A percentile compares a stretch with the other conserved stretches of the same genome.
phyloP scores from a whole-genome alignment of 768 basidiomycete species.

The Pulveroboletus sp. region DNA sequence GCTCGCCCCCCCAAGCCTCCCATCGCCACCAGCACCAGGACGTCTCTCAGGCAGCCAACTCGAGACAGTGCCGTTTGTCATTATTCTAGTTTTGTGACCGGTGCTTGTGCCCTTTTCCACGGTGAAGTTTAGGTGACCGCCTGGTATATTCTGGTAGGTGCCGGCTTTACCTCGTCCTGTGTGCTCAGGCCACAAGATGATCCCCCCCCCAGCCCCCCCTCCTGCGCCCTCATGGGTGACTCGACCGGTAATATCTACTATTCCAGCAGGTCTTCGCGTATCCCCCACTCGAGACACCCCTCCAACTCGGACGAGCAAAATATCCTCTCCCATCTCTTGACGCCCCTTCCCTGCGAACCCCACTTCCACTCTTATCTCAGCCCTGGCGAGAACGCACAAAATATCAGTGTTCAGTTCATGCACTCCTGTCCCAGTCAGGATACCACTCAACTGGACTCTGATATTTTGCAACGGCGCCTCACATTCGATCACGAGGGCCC shows the following conservation, averaged over 20 bases:
- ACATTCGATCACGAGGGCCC: constrained; percentile 5
- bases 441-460: constrained; percentile 22
- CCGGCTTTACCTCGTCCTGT: constrained; percentile 4
- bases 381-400: constrained; percentile 14
- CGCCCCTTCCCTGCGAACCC: constrained; percentile 13
- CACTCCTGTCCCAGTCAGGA: constrained; percentile 20
- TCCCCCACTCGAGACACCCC: constrained; percentile 8
- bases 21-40: constrained; percentile 1
- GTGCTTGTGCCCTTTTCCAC: constrained; percentile 27
- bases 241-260: constrained; percentile 13
- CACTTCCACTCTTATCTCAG: constrained; percentile 14
- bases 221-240: constrained; percentile 19
- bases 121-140: constrained; percentile 19
- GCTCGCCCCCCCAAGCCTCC: constrained; percentile 6
- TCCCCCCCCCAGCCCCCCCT: constrained; percentile 8
- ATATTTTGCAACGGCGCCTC: constrained; percentile 20
- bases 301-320: constrained; percentile 14
- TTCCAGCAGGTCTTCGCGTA: constrained; percentile 9
- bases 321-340: constrained; percentile 16
- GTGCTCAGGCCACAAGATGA: constrained; percentile 20
- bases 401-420: constrained; percentile 31
- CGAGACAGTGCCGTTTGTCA: background rate
- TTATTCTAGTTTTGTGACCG: constrained; percentile 12
- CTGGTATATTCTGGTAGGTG: constrained; percentile 20
- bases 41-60: background rate